Evolutionary conservation across 495 filamentous ascomycete species (phyloP), one percentile per base, ranked within the genome.

Genomic region (Aspergillus nidulans): DNA sequence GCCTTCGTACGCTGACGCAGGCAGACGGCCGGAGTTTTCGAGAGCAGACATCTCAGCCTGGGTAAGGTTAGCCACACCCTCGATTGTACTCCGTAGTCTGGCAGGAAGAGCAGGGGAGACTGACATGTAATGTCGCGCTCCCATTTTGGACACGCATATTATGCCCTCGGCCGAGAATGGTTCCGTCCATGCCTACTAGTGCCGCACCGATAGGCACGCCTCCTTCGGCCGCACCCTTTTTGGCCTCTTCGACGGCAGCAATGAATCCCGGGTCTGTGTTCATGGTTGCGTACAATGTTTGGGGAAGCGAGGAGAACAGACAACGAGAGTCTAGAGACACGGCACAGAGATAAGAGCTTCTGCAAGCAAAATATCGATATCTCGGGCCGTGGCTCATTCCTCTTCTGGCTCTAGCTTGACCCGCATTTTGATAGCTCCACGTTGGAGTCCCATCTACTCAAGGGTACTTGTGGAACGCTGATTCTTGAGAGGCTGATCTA

Each of bases 171-270:
- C 88, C 88, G 2, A 94, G 77, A 36, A 92, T 83, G 52, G 77
- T 81, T 26, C 90, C 90, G 49, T 87, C 81, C 36, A 77, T 79
- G 40, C 82, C 80, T 5, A 92, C 78, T 34, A 95, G 75, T 20
- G 81, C 85, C 24, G 90, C 90, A 20, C 90, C 90, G 51, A 94
- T 94, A 63, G 90, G 90, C 1, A 94, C 78, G 25, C 90, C 90
- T 26, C 89, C 88, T 71, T 92, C 88, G n/a, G 75, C 66, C 40
- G 77, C 81, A 26, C 86, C 82, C 40, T 77, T 69, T 60, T 77
- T 82, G 1, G 89, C 88, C 64, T 95, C 90, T 54, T 89, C 86
- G n/a, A 91, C 68, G n/a, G 90, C 89, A 24, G 74, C 76, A 55
- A 76, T 68, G 55, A 81, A 80, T 36, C 78, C 77, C 3, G 71